Evolutionary conservation across 345 rosid species (phyloP).

Genomic region (Durio zibethinus): DNA sequence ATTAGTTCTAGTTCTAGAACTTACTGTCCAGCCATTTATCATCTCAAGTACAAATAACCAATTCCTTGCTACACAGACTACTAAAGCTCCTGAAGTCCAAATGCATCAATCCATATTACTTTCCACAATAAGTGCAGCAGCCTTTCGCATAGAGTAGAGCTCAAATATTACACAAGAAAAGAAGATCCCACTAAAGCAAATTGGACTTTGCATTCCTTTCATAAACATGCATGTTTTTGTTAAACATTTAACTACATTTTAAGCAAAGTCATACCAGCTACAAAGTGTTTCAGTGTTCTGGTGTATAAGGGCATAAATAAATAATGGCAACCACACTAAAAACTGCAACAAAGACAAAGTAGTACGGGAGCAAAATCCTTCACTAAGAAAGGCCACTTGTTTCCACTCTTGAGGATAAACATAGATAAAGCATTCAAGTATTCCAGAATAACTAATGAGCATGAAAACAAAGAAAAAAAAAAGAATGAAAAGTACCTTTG

Average conservation of each 20-base stretch:
- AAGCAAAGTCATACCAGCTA: background rate
- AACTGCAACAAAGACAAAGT: background rate
- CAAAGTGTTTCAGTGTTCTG: background rate
- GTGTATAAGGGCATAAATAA: background rate
- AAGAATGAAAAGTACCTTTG: conserved; percentile 58
- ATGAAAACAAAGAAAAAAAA: conserved; percentile 13
- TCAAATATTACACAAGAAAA: background rate
- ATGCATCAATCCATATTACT: background rate
- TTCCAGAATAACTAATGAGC: background rate
- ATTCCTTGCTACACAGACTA: background rate
- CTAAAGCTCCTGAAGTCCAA: background rate
- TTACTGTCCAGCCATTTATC: background rate
- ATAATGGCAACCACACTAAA: background rate
- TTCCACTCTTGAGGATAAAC: background rate
- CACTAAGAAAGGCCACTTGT: conserved; percentile 3
- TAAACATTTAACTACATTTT: background rate
- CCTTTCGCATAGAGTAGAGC: background rate
- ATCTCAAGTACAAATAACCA: background rate
- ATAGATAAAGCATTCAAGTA: conserved; percentile 11
- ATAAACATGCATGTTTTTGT: background rate
- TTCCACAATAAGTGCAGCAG: background rate
- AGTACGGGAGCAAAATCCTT: background rate
- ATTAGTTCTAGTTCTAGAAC: background rate
- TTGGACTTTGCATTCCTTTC: background rate
- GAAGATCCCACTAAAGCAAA: background rate